phyloP scores from a whole-genome alignment of 495 filamentous ascomycete species.

The Aspergillus sclerotioniger region DNA sequence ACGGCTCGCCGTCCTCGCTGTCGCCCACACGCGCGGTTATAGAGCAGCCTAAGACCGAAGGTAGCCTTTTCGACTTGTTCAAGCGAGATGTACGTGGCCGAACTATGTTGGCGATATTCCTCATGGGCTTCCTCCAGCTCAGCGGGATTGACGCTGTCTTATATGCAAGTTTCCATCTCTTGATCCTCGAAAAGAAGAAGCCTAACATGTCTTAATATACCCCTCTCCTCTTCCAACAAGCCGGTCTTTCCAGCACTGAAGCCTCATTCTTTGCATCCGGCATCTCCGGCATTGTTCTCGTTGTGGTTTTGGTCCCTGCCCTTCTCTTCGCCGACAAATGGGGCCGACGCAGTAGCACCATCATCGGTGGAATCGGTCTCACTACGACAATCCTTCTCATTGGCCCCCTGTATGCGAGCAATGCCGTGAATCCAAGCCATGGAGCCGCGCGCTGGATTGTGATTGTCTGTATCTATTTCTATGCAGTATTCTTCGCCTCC shows the following conservation, averaged over 20 bases:
- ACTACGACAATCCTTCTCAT: slow-evolving; percentile 47
- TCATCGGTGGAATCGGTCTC: slow-evolving; percentile 54
- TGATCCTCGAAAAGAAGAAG: not conserved
- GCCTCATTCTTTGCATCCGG: slow-evolving; percentile 55
- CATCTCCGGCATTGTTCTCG: slow-evolving; percentile 50
- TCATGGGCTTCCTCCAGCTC: slow-evolving; percentile 48
- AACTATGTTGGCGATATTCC: slow-evolving; percentile 40
- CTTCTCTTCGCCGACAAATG: slow-evolving; percentile 57
- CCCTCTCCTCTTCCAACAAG: slow-evolving; percentile 51
- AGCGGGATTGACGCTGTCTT: slow-evolving; percentile 50
- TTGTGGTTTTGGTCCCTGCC: slow-evolving; percentile 48
- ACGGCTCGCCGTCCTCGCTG: not conserved
- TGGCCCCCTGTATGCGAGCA: slow-evolving; percentile 49
- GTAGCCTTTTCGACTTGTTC: slow-evolving; percentile 22
- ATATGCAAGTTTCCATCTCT: slow-evolving; percentile 39
- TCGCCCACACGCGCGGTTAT: no score
- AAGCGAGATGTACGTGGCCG: slow-evolving; percentile 37
- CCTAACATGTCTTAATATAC: slow-evolving; percentile 36
- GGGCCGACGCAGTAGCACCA: slow-evolving; percentile 54
- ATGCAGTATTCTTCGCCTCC: slow-evolving; percentile 33
- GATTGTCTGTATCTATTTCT: slow-evolving; percentile 28
- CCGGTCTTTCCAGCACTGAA: slow-evolving; percentile 46
- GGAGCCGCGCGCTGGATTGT: slow-evolving; percentile 54
- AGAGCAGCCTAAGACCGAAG: not conserved
- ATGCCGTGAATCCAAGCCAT: slow-evolving; percentile 38